Conservation (phyloP, 768 basidiomycete species). For the Hygrocybe coccinea region DNA sequence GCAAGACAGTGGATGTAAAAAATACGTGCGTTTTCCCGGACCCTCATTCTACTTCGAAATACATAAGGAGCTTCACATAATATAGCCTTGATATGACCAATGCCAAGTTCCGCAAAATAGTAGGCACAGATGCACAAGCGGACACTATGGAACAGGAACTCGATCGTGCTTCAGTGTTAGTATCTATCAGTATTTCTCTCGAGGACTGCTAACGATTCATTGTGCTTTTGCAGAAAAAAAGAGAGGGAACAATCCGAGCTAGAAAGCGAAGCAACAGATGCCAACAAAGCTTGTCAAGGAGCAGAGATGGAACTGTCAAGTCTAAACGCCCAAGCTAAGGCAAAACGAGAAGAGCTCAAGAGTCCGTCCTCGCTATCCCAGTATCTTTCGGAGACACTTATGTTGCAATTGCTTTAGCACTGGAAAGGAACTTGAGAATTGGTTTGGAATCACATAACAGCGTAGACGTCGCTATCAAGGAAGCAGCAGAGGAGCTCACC, state of each 20-base stretch:
- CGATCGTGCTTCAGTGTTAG: constrained; percentile 54
- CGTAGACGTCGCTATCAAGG: constrained; percentile 47
- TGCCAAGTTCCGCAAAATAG: constrained; percentile 57
- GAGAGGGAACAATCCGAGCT: constrained; percentile 55
- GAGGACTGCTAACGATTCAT: background rate
- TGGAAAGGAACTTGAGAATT: constrained; percentile 45
- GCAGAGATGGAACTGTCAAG: constrained; percentile 59
- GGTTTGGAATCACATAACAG: constrained; percentile 32
- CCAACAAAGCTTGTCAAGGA: constrained; percentile 56
- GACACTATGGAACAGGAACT: constrained; percentile 74
- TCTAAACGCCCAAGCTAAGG: constrained; percentile 54
- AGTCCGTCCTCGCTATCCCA: constrained; percentile 11
- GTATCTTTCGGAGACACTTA: background rate
- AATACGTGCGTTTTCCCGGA: constrained; percentile 50
- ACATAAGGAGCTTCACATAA: background rate
- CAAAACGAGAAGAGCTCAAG: constrained; percentile 62
- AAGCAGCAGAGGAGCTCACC: constrained; percentile 41
- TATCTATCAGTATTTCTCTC: constrained; percentile 7
- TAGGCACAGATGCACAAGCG: constrained; percentile 53
- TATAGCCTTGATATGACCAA: constrained; percentile 59
- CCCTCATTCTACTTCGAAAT: background rate
- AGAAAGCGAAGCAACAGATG: constrained; percentile 40
- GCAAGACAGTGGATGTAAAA: constrained; percentile 60
- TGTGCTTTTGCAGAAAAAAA: constrained; percentile 47
- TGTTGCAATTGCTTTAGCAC: constrained; percentile 28